Conservation (phyloP, 345 rosid genomes). For the Dimocarpus longan region DNA sequence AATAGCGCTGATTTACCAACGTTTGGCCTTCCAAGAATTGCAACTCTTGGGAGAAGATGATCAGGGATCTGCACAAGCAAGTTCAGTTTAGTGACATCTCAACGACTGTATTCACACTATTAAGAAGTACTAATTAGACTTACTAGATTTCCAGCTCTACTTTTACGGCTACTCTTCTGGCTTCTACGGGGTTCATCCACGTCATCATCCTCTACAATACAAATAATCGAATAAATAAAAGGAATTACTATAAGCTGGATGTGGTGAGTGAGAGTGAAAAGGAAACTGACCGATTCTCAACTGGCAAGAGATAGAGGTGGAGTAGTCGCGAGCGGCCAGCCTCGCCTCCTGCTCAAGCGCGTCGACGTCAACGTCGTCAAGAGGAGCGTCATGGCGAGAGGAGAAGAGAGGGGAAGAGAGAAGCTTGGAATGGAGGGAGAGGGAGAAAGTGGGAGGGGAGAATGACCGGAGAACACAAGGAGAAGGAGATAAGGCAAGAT, state of each 20-base stretch:
- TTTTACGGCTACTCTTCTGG: too few relatives aligned
- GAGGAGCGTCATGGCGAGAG: slow-evolving; percentile 21
- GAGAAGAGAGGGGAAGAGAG: slow-evolving; percentile 30
- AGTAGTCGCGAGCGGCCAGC: slow-evolving; percentile 58
- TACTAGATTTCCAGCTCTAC: too few relatives aligned
- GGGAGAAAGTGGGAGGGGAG: slow-evolving; percentile 31
- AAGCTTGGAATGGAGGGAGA: slow-evolving; percentile 24
- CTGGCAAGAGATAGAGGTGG: slow-evolving; percentile 61
- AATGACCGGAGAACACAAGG: slow-evolving; percentile 11
- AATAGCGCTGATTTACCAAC: slow-evolving; percentile 96
- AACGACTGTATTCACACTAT: slow-evolving; percentile 5
- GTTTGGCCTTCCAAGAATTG: slow-evolving; percentile 95
- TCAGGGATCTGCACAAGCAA: slow-evolving; percentile 76
- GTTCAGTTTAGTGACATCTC: background rate
- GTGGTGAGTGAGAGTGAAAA: too few relatives aligned
- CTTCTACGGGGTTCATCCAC: too few relatives aligned
- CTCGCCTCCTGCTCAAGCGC: slow-evolving; percentile 73
- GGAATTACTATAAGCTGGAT: too few relatives aligned
- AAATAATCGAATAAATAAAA: background rate
- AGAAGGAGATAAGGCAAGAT: slow-evolving; percentile 11
- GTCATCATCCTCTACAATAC: too few relatives aligned
- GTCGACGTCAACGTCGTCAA: slow-evolving; percentile 49
- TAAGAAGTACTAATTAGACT: background rate
- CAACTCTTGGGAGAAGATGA: slow-evolving; percentile 77
- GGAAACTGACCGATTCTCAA: slow-evolving; percentile 53